Conservation (phyloP, 768 basidiomycete genomes). For the Trametes meyenii region DNA sequence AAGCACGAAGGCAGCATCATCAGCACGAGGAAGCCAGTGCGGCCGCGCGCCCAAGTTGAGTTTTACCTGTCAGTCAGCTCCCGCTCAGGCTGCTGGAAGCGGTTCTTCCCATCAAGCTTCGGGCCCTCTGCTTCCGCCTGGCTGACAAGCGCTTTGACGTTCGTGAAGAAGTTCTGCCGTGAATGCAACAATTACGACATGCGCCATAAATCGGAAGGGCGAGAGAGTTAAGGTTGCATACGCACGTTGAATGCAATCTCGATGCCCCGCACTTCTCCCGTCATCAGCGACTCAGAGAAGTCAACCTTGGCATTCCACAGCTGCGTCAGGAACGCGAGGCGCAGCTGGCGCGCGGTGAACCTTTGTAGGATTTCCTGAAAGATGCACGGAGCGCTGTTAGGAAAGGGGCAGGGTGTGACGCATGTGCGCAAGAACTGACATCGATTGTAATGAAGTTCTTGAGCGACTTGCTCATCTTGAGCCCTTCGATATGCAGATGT, state of each 20-base stretch:
- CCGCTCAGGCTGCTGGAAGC: constrained; percentile 67
- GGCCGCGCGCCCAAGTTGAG: neutral
- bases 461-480: constrained; percentile 99
- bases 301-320: constrained; percentile 93
- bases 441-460: constrained; percentile 99
- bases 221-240: constrained; percentile 12
- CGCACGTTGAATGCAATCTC: constrained; percentile 86
- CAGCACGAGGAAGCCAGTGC: neutral
- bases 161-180: constrained; percentile 89
- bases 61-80: constrained; percentile 67
- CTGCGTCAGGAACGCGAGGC: constrained; percentile 89
- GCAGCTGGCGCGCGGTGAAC: constrained; percentile 84
- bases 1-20: neutral
- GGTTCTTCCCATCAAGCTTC: constrained; percentile 61
- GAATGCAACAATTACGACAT: neutral
- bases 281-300: constrained; percentile 89
- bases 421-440: constrained; percentile 45
- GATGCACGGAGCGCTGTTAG: constrained; percentile 7
- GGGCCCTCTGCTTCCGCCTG: constrained; percentile 54
- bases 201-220: neutral
- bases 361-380: constrained; percentile 81
- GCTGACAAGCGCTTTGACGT: constrained; percentile 76
- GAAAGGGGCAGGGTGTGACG: neutral
- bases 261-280: constrained; percentile 82
- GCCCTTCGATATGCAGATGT: constrained; percentile 95